These are phyloP conservation scores for Pleurotus tuber-regium DNA, from an alignment of 768 basidiomycete species.

Conservation along the genomic window DNA sequence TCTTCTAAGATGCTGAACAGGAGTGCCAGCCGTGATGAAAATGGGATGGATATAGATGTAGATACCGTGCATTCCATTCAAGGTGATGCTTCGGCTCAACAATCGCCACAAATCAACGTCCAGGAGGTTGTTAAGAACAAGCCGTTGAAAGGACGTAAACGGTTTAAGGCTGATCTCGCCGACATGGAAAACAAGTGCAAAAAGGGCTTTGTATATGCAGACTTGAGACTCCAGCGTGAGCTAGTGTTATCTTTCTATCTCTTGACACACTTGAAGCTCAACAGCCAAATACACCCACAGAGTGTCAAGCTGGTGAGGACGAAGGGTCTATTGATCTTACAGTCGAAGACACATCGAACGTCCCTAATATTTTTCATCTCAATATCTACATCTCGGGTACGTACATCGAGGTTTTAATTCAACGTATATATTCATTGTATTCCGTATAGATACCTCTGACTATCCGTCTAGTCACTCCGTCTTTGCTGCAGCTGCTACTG, in stretches of 20 bases:
- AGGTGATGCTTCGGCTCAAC: no score
- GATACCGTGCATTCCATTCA: no score
- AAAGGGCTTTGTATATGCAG: constrained; percentile 32
- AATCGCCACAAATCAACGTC: no score
- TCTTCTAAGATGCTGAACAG: no score
- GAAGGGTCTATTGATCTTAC: constrained; percentile 60
- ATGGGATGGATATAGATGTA: no score
- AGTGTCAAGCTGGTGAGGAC: constrained; percentile 54
- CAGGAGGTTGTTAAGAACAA: constrained; percentile 29
- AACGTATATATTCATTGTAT: background rate
- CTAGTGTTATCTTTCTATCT: no score
- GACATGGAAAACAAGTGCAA: constrained; percentile 39
- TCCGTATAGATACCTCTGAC: constrained; percentile 57
- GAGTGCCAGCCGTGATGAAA: no score
- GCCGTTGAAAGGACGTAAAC: constrained; percentile 53
- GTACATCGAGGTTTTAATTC: constrained; percentile 12
- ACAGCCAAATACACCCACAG: no score
- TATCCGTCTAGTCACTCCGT: constrained; percentile 60
- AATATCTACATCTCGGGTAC: constrained; percentile 51
- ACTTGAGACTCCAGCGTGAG: constrained; percentile 42
- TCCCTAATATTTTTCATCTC: constrained; percentile 32
- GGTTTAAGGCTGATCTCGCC: constrained; percentile 55
- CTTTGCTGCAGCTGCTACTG: constrained; percentile 53
- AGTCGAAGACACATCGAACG: constrained; percentile 31
- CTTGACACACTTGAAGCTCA: no score